These are phyloP conservation scores for Cylindrotheca closterium DNA, from an alignment of 108 stramenopile species.

Conservation along the genomic window DNA sequence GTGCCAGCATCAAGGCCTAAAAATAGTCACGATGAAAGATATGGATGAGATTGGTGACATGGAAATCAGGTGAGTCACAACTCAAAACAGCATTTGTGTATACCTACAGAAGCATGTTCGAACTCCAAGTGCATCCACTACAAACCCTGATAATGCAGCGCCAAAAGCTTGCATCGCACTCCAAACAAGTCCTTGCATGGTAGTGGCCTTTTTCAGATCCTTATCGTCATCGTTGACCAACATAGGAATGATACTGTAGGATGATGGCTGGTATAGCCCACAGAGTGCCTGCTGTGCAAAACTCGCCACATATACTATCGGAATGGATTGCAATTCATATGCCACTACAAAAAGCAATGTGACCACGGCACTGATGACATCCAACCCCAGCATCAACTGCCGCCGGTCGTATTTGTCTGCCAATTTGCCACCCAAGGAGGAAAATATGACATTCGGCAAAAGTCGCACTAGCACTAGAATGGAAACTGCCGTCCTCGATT, in stretches of 20 bases:
- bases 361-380: constrained; percentile 45
- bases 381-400: constrained; percentile 48
- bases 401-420: constrained; percentile 71
- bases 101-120: constrained; percentile 53
- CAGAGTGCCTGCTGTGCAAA: constrained; percentile 46
- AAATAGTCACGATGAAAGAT: no score
- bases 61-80: no score
- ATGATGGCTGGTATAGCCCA: constrained; percentile 64
- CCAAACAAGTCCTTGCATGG: constrained; percentile 57
- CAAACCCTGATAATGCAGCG: constrained; percentile 46
- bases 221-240: constrained; percentile 35
- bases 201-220: constrained; percentile 72
- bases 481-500: constrained; percentile 49
- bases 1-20: constrained; percentile 24
- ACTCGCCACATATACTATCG: constrained; percentile 50
- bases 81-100: no score
- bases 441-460: constrained; percentile 59
- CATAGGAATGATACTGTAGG: constrained; percentile 54
- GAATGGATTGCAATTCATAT: constrained; percentile 40
- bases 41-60: no score
- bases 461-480: constrained; percentile 57
- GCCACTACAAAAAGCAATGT: constrained; percentile 51
- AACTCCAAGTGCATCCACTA: constrained; percentile 47
- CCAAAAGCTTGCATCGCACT: constrained; percentile 65
- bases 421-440: constrained; percentile 58